phyloP scores from a whole-genome alignment of 768 basidiomycete species.

The Mycena galopus region DNA sequence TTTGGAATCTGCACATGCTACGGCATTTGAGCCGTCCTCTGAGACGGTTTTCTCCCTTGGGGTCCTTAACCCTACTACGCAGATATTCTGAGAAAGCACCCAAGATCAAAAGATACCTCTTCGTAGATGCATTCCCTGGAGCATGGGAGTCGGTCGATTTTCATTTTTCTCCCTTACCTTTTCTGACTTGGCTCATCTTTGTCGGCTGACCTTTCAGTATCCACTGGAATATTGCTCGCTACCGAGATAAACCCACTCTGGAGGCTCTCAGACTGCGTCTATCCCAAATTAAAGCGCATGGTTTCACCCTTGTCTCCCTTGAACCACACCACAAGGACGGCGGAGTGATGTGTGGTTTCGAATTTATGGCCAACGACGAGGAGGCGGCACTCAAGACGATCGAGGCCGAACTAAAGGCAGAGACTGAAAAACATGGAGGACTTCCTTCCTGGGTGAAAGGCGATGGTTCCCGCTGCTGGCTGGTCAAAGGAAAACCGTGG shows the following conservation, averaged over 20 bases:
- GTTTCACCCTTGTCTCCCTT: slow-evolving; percentile 72
- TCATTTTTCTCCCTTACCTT: too few species aligned
- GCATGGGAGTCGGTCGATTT: slow-evolving; percentile 6
- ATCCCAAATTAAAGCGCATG: slow-evolving; percentile 63
- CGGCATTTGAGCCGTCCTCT: background rate
- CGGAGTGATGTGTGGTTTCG: slow-evolving; percentile 85
- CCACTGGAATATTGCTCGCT: slow-evolving; percentile 5
- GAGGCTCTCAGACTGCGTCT: slow-evolving; percentile 60
- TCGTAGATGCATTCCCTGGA: slow-evolving; percentile 8
- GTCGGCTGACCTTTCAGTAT: background rate
- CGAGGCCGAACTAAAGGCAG: slow-evolving; percentile 59
- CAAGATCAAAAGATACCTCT: background rate
- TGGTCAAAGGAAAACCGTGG: slow-evolving; percentile 86
- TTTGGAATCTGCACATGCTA: background rate
- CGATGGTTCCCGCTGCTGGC: slow-evolving; percentile 67
- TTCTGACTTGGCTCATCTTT: background rate
- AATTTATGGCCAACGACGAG: slow-evolving; percentile 57
- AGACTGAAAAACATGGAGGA: slow-evolving; percentile 63
- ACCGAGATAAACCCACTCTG: slow-evolving; percentile 42
- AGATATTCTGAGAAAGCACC: background rate
- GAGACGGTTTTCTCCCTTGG: background rate
- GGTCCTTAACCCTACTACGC: background rate
- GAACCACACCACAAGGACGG: slow-evolving; percentile 84
- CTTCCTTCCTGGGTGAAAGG: slow-evolving; percentile 73
- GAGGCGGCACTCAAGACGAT: slow-evolving; percentile 61